Conservation (phyloP, 202 grass and related monocot species). For the Digitaria exilis region DNA sequence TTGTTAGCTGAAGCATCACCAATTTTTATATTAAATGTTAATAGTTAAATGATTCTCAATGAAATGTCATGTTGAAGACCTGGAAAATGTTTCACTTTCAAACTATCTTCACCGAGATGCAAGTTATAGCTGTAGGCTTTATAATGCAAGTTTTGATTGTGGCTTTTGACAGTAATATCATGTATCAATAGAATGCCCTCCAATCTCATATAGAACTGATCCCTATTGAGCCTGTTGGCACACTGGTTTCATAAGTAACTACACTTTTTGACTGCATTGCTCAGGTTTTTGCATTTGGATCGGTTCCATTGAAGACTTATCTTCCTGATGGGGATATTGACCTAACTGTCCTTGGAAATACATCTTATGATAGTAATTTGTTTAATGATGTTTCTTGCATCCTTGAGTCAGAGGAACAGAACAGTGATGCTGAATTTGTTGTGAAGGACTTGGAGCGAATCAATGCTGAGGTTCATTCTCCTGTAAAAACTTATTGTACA, state of each 20-base stretch:
- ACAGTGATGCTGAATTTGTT: slow-evolving; percentile 64
- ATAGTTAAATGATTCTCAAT: background rate
- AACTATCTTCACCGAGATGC: slow-evolving; percentile 4
- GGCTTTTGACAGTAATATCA: background rate
- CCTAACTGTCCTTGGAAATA: slow-evolving; percentile 69
- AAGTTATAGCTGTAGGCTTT: background rate
- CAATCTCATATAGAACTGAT: background rate
- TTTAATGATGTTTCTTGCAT: slow-evolving; percentile 61
- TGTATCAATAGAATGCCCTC: slow-evolving; percentile 27
- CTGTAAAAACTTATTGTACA: slow-evolving; percentile 20
- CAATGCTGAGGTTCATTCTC: slow-evolving; percentile 69
- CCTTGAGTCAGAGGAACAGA: slow-evolving; percentile 68
- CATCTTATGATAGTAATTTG: slow-evolving; percentile 59
- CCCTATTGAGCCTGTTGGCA: background rate
- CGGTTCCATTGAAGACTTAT: slow-evolving; percentile 94
- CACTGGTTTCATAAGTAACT: background rate
- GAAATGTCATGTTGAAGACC: background rate
- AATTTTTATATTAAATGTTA: background rate
- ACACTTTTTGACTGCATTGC: background rate
- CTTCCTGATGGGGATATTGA: slow-evolving; percentile 98
- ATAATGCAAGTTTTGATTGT: slow-evolving; percentile 8
- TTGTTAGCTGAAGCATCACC: background rate
- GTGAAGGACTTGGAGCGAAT: slow-evolving; percentile 72
- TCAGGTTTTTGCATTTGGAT: slow-evolving; percentile 88
- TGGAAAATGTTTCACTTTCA: background rate